Conservation (phyloP, 2,329 filamentous ascomycete genomes). For the Ilyonectria sp. region DNA sequence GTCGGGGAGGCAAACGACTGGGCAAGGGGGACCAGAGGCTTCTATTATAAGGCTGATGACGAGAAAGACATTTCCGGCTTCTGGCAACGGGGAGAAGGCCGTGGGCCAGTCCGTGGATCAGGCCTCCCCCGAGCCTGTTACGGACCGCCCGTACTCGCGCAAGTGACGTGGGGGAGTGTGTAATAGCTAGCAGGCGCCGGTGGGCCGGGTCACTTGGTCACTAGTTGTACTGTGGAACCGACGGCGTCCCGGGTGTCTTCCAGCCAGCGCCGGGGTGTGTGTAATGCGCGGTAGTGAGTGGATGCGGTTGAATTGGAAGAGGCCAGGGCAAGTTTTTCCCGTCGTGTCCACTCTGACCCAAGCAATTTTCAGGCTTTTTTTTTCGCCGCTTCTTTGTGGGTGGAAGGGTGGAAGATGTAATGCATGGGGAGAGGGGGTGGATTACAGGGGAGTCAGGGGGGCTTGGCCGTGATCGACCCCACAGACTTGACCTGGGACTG, state of each 20-base stretch:
- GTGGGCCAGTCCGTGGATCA: conserved; percentile 31
- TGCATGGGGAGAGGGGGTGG: conserved; percentile 7
- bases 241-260: conserved; percentile 14
- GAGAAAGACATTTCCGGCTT: conserved; percentile 46
- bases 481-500: conserved; percentile 22
- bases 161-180: conserved; percentile 36
- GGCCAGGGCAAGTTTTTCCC: conserved; percentile 23
- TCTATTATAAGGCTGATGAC: conserved; percentile 49
- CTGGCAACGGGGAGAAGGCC: conserved; percentile 48
- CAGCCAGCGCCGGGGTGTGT: conserved; percentile 14
- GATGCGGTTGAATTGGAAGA: conserved; percentile 23
- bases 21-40: conserved; percentile 33
- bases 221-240: conserved; percentile 9
- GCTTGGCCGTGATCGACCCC: conserved; percentile 21
- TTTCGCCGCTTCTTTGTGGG: conserved; percentile 14
- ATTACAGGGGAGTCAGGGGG: conserved; percentile 10
- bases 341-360: conserved; percentile 21
- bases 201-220: conserved; percentile 34
- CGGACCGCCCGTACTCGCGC: conserved; percentile 16
- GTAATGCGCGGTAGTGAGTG: conserved; percentile 4
- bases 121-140: conserved; percentile 14
- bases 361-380: conserved; percentile 8
- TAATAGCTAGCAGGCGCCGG: conserved; percentile 31
- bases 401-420: not conserved
- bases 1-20: not conserved